Percentiles rank a stretch among this genome's conserved stretches.
phyloP scores from a whole-genome alignment of 2,329 filamentous ascomycete genomes.

The Hyphodiscus sp. region DNA sequence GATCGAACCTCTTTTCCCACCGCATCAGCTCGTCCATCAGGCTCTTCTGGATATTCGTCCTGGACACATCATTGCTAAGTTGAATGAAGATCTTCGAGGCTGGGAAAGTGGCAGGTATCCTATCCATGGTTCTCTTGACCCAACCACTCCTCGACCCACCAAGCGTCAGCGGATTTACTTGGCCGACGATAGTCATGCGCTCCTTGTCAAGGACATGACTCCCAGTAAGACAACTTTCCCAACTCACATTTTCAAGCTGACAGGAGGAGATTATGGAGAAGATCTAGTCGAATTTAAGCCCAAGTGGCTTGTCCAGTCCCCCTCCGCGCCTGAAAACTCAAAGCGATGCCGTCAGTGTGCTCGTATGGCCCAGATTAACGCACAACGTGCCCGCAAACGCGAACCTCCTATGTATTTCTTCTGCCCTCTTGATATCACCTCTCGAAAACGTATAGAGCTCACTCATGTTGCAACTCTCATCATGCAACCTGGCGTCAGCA shows the following conservation, averaged over 20 bases:
- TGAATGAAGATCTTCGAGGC: slow-evolving; percentile 48
- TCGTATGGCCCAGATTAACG: slow-evolving; percentile 21
- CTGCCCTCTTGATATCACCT: slow-evolving; percentile 60
- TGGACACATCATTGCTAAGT: slow-evolving; percentile 34
- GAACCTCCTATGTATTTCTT: slow-evolving; percentile 34
- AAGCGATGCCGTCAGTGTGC: slow-evolving; percentile 72
- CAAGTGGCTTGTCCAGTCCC: slow-evolving; percentile 76
- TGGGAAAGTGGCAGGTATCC: slow-evolving; percentile 9
- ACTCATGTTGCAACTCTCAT: slow-evolving; percentile 34
- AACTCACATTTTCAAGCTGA: background rate
- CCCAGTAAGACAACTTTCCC: slow-evolving; percentile 27
- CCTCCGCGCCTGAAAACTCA: slow-evolving; percentile 56
- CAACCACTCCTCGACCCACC: slow-evolving; percentile 33
- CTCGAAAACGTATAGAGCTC: slow-evolving; percentile 39
- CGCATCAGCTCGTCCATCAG: slow-evolving; percentile 49
- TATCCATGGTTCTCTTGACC: background rate
- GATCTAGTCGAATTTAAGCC: slow-evolving; percentile 70
- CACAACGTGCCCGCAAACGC: slow-evolving; percentile 12
- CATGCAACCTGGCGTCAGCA: slow-evolving; percentile 8
- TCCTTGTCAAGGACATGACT: slow-evolving; percentile 71
- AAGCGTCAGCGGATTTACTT: slow-evolving; percentile 45
- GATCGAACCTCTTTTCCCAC: slow-evolving; percentile 49
- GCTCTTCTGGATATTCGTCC: slow-evolving; percentile 43
- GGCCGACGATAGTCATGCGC: slow-evolving; percentile 53
- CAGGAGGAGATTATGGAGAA: slow-evolving; percentile 22